Evolutionary conservation across 306 rosid species (phyloP), one percentile per base, ranked within the genome.

Genomic region (Gastrolobium villosum): DNA sequence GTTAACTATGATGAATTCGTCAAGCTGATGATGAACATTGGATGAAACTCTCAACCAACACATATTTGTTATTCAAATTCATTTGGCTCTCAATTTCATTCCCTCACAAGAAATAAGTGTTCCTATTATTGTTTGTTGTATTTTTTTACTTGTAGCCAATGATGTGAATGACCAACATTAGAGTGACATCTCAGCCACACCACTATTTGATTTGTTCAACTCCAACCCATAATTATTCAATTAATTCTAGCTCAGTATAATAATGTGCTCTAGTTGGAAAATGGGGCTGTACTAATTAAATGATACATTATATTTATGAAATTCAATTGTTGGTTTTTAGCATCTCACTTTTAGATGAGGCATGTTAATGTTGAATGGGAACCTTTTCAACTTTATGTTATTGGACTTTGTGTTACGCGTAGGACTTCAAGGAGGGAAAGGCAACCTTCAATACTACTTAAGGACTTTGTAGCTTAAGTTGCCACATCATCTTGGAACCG

Each of bases 1-100:
- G 98, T 92, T 66, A 92, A 92, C 74, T 94, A 84, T 31, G 98
- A 94, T 1, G 98, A 94, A 80, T 94, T 94, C 45, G 98, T 83
- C 77, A 94, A 89, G 86, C 81, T 94, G 97, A 92, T 92, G 98
- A 88, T 79, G 86, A 84, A 89, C 45, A 87, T 90, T 80, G 98
- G 96, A 85, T 92, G 83, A 81, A 40, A 84, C 44, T 39, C 14
- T 34, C 28, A 62, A 32, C 46, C 54, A 59, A 30, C 59, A 55
- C 34, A 70, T 72, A 61, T 37, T 68, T 30, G 45, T 39, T 70
- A 70, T 60, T 81, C 55, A 76, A 63, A 79, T 87, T 73, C 72
- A 49, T 83, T 85, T 61, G 65, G 52, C 40, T 31, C 70, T 63
- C 79, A 49, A 28, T 5, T 65, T 54, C 78, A 74, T 70, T 59